Base-by-base conservation (phyloP, 805 yeast species). In the Lipomyces starkeyi region DNA sequence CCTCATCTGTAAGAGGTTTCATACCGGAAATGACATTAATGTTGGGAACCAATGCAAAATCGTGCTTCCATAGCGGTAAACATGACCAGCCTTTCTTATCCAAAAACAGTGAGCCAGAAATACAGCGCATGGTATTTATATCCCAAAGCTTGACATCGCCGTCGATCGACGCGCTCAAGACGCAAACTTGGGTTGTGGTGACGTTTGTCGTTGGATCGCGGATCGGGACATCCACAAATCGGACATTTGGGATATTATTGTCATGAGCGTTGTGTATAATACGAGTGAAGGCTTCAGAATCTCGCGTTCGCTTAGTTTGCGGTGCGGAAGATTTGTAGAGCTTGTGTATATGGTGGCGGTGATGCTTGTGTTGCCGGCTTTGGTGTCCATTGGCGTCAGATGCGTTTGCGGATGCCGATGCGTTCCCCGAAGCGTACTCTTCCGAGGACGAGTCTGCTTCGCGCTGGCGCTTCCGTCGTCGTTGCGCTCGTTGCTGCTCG, bases 61-160 rank as follows among this genome's bases (percentile, higher is more conserved):
- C 60, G 37, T 62, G 63, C 11, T n/a, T 20, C 64, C 62, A 64
- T 4, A 67, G 20, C 4, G 64, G 52, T n/a, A 53, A 55, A 7
- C 61, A 37, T n/a, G 61, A 14, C 71, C 71, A 67, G 5, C 71
- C 71, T 47, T 67, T 67, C 49, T 67, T 67, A 17, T 65, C 56
- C 20, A 53, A 32, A 37, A 65, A 65, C 22, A 49, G 61, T 4
- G 55, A 60, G 7, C 59, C 66, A n/a, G 66, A 54, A n/a, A 67
- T 53, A 47, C 65, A 64, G 13, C 63, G 57, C 40, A 57, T 49
- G 2, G 71, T 74, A 14, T 75, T 70, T 40, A 79, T 71, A 61
- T 78, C 82, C 74, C 80, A 79, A 72, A 77, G 71, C 63, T 73
- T 71, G 56, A 77, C 74, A 17, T 73, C 76, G 35, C 80, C 81